These are phyloP conservation scores for Colletotrichum sp. DNA, from an alignment of 2,329 filamentous ascomycete species.

Conservation along the genomic window DNA sequence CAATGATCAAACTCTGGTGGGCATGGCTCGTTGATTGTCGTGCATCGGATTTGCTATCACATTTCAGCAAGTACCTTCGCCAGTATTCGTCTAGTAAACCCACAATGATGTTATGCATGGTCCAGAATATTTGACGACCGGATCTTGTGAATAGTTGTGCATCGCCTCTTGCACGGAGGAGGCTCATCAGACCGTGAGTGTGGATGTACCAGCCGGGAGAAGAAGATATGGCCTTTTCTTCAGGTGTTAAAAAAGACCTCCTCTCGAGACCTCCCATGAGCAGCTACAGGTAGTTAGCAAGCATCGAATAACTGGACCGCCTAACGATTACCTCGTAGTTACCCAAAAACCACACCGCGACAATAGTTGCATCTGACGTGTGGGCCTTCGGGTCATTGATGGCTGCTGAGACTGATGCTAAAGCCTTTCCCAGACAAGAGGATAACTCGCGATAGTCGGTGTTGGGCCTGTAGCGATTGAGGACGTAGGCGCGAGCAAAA, in stretches of 20 bases:
- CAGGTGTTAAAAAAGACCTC: neutral
- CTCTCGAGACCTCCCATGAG: conserved; percentile 39
- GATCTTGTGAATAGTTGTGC: conserved; percentile 25
- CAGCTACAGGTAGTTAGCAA: conserved; percentile 27
- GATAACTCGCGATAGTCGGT: conserved; percentile 36
- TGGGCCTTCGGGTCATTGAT: conserved; percentile 31
- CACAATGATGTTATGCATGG: conserved; percentile 42
- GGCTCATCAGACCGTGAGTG: conserved; percentile 37
- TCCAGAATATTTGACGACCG: conserved; percentile 41
- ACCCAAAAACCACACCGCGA: conserved; percentile 44
- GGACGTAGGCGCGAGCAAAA: conserved; percentile 44
- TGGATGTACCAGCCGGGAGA: conserved; percentile 39
- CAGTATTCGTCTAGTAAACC: conserved; percentile 9
- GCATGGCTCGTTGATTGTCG: conserved; percentile 34
- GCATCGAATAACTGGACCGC: neutral
- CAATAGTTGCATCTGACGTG: conserved; percentile 37
- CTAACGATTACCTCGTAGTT: conserved; percentile 40
- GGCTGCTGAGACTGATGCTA: conserved; percentile 43
- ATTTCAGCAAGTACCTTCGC: neutral
- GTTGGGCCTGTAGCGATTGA: conserved; percentile 37
- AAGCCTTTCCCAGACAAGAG: conserved; percentile 39
- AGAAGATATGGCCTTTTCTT: neutral
- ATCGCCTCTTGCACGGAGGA: conserved; percentile 38
- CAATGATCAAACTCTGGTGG: conserved; percentile 41
- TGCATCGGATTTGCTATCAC: conserved; percentile 41